These are phyloP conservation scores for Amoebophrya sp. DNA, from an alignment of 169 alveolate species.

Conservation along the genomic window DNA sequence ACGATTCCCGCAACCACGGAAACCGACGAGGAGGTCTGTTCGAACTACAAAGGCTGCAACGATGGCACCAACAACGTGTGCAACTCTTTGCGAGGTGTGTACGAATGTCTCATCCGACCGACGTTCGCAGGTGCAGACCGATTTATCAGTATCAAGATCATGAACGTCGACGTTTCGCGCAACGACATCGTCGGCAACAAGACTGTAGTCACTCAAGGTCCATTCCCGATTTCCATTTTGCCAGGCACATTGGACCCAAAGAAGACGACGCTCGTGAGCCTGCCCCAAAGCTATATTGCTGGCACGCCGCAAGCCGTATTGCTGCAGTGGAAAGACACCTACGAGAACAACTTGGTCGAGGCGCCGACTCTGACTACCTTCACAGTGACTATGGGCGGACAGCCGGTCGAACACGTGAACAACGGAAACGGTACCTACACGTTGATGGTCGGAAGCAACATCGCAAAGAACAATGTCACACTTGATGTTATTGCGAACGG, in stretches of 20 bases:
- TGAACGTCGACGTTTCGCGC: slow-evolving; percentile 28
- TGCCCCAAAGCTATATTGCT: slow-evolving; percentile 23
- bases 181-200: slow-evolving; percentile 23
- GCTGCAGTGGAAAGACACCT: slow-evolving; percentile 27
- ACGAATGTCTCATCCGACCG: not conserved
- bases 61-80: slow-evolving; percentile 11
- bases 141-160: not conserved
- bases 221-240: slow-evolving; percentile 30
- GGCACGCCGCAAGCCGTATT: slow-evolving; percentile 31
- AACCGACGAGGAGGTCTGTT: not conserved
- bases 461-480: not conserved
- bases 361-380: slow-evolving; percentile 13
- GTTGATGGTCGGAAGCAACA: slow-evolving; percentile 29
- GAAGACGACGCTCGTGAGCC: not conserved
- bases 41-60: slow-evolving; percentile 25
- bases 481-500: slow-evolving; percentile 28
- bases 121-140: slow-evolving; percentile 29
- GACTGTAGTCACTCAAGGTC: slow-evolving; percentile 30
- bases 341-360: slow-evolving; percentile 20
- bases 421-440: slow-evolving; percentile 31
- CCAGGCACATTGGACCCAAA: slow-evolving; percentile 29
- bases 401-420: not conserved
- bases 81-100: slow-evolving; percentile 4
- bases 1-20: not conserved
- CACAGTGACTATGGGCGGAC: slow-evolving; percentile 19